Evolutionary conservation across 75 land plant species (phyloP).

Genomic region (Cunninghamia lanceolata): DNA sequence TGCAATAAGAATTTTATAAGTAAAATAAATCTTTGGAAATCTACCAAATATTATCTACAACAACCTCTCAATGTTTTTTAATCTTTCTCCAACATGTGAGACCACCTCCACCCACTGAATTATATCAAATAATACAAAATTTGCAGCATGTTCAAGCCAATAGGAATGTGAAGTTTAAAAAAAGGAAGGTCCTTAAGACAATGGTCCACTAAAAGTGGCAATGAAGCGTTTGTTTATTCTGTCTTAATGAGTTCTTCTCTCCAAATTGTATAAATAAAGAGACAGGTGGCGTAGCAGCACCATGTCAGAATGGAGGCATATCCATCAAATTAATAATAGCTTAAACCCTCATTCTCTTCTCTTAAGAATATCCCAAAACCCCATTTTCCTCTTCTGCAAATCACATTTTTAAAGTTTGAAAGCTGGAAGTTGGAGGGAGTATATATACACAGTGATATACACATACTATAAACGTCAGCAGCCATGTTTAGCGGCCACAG

Average conservation of each 20-base stretch:
- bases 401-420: constrained; percentile 9
- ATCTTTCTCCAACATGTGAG: no score
- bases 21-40: no score
- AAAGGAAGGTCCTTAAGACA: not conserved
- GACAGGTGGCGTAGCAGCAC: not conserved
- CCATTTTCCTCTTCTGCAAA: not conserved
- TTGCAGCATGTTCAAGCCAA: not conserved
- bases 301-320: not conserved
- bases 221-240: not conserved
- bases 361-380: not conserved
- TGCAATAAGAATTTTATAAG: no score
- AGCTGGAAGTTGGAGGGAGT: constrained; percentile 5
- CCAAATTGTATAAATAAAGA: not conserved
- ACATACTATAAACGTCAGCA: not conserved
- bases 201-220: not conserved
- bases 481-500: not conserved
- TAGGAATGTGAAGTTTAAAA: not conserved
- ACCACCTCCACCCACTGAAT: no score
- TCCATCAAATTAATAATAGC: not conserved
- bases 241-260: not conserved
- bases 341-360: not conserved
- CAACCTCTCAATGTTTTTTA: no score
- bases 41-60: no score
- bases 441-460: not conserved
- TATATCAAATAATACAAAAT: not conserved